Conservation (phyloP, 1,284 basidiomycete genomes). For the Trametes hirsuta region DNA sequence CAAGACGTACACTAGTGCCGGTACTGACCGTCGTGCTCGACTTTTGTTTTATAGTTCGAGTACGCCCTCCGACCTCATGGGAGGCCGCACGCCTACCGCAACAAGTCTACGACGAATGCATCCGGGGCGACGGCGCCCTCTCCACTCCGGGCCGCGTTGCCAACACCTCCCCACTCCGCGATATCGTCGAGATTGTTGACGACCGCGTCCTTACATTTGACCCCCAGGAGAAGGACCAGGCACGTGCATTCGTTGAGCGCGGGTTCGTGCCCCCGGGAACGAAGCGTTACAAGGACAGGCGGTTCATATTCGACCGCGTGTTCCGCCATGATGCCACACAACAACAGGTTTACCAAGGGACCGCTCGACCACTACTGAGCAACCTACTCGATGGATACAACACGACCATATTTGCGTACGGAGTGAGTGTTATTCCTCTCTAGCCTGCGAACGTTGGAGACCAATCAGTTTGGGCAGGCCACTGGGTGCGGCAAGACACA, state of each 20-base stretch:
- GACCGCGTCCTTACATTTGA: constrained; percentile 95
- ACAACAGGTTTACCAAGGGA: constrained; percentile 84
- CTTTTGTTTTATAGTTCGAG: constrained; percentile 65
- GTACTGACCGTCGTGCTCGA: background rate
- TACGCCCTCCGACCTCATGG: constrained; percentile 84
- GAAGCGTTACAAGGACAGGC: constrained; percentile 89
- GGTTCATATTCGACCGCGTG: constrained; percentile 95
- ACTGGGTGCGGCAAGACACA: constrained; percentile 98
- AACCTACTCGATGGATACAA: constrained; percentile 94
- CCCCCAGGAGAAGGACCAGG: constrained; percentile 84
- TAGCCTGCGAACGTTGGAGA: constrained; percentile 12
- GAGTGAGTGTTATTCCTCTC: constrained; percentile 60
- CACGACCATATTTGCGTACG: constrained; percentile 96
- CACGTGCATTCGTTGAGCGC: constrained; percentile 74
- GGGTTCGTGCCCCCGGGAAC: constrained; percentile 84
- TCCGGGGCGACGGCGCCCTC: constrained; percentile 83
- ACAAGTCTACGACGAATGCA: constrained; percentile 63
- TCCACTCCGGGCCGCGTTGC: constrained; percentile 64
- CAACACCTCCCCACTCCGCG: constrained; percentile 61
- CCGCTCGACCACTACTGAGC: constrained; percentile 81
- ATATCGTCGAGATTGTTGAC: constrained; percentile 80
- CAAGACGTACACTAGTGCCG: constrained; percentile 5
- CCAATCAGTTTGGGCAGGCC: constrained; percentile 58
- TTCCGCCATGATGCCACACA: constrained; percentile 82
- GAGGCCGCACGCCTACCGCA: constrained; percentile 83